Conservation (phyloP, 2,329 filamentous ascomycete genomes). For the Colletotrichum spaethianum region DNA sequence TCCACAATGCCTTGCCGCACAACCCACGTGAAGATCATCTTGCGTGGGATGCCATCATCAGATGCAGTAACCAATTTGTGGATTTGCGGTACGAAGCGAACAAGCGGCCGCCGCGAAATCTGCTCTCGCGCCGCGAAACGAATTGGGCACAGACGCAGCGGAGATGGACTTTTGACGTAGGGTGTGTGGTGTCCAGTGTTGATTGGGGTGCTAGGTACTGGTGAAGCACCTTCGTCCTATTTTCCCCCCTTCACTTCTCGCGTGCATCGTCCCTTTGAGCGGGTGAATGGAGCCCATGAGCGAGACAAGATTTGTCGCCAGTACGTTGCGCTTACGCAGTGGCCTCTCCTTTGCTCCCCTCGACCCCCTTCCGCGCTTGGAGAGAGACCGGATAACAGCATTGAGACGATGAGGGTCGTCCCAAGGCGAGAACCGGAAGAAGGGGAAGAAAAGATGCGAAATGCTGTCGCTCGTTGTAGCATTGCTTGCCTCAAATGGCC, state of each 20-base stretch:
- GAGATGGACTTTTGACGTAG: neutral
- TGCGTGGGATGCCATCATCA: slow-evolving; percentile 1
- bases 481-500: slow-evolving; percentile 30
- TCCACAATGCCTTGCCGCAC: slow-evolving; percentile 1
- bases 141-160: slow-evolving; percentile 3
- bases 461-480: neutral
- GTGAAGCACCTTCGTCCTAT: neutral
- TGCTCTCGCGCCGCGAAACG: slow-evolving; percentile 8
- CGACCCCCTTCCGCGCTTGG: neutral
- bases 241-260: neutral
- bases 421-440: slow-evolving; percentile 3
- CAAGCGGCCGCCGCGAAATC: neutral
- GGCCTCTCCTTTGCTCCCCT: neutral
- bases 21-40: slow-evolving; percentile 32
- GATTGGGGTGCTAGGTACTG: neutral
- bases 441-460: neutral
- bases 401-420: slow-evolving; percentile 33
- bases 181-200: neutral
- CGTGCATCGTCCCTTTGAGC: slow-evolving; percentile 13
- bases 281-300: slow-evolving; percentile 17
- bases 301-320: slow-evolving; percentile 33
- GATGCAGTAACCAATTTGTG: slow-evolving; percentile 30
- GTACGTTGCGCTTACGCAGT: slow-evolving; percentile 26
- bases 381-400: slow-evolving; percentile 26
- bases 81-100: neutral